Base-by-base conservation (phyloP, 148 eudicot genomes). In the Amaranthus cruentus region DNA sequence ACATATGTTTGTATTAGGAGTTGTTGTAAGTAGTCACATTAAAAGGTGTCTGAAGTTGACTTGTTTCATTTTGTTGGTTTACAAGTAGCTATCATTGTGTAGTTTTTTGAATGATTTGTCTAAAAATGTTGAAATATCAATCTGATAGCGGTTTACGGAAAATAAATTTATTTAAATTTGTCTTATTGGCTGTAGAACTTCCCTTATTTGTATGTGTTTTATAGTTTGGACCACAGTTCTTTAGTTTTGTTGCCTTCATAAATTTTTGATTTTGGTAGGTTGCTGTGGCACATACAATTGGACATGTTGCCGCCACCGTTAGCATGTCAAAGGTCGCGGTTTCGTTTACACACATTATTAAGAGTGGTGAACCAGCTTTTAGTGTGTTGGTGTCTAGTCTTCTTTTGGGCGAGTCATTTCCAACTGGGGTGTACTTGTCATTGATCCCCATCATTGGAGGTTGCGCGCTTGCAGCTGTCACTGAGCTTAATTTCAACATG, bases 321-420 rank as follows among this genome's bases (percentile, higher is more conserved):
- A 93, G 98, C 81, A 93, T 93, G 98, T 91, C 97, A 7, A 93
- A 94, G 87, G 98, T 94, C 66, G 98, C 98, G 5, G 97, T 94
- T 50, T 94, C 98, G 38, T 94, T 94, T 46, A 94, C 98, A 58
- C 98, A 94, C 84, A 94, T 94, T 52, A 94, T 94, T 76, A 94
- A 94, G 86, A 94, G 98, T 69, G 93, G 86, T 53, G 98, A 94
- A 72, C 98, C 98, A 63, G 98, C 98, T 79, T 94, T 94, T 69
- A 94, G 98, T 74, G 98, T 94, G 66, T 72, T 94, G 79, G 97
- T 94, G 46, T 91, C 96, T 7, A 91, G 96, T 77, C 83, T 94
- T 63, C 68, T 94, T 73, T 74, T 94, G 86, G 97, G 97, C 13
- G 98, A 94, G 81, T 81, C 88, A 21, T 94, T 94, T 70, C 87